Evolutionary conservation across 2,329 filamentous ascomycete species (phyloP).

Genomic region (Fusarium napiforme): DNA sequence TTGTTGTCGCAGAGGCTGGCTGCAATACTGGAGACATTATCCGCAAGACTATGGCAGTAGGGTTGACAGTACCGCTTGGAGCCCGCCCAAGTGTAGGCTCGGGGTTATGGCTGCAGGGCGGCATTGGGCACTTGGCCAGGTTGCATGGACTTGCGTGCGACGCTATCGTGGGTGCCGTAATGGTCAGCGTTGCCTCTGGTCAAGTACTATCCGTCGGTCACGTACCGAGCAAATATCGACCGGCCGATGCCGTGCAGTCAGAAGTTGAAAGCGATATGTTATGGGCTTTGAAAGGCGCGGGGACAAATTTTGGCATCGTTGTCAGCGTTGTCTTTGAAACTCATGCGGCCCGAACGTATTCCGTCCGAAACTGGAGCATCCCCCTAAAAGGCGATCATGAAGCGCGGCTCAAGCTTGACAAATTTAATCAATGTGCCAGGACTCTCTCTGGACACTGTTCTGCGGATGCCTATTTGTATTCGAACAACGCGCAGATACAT

Average conservation of each 20-base stretch:
- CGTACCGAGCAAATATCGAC: slow-evolving; percentile 59
- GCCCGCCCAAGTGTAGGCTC: slow-evolving; percentile 71
- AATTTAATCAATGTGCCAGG: slow-evolving; percentile 54
- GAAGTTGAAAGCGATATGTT: slow-evolving; percentile 61
- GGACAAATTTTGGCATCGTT: slow-evolving; percentile 69
- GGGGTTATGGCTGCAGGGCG: slow-evolving; percentile 72
- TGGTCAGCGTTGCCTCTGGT: slow-evolving; percentile 63
- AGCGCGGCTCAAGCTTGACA: slow-evolving; percentile 50
- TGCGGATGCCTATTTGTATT: slow-evolving; percentile 67
- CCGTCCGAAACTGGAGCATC: slow-evolving; percentile 54
- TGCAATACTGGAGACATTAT: slow-evolving; percentile 68
- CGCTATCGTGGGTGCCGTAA: slow-evolving; percentile 66
- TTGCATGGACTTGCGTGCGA: slow-evolving; percentile 69
- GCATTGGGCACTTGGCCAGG: slow-evolving; percentile 68
- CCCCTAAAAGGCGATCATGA: slow-evolving; percentile 44
- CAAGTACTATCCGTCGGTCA: slow-evolving; percentile 60
- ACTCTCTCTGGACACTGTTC: slow-evolving; percentile 57
- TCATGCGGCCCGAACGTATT: slow-evolving; percentile 54
- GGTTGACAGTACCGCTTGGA: slow-evolving; percentile 68
- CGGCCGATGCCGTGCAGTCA: slow-evolving; percentile 53
- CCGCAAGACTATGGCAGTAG: slow-evolving; percentile 55
- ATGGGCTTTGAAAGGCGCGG: slow-evolving; percentile 69
- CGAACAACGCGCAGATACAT: slow-evolving; percentile 55
- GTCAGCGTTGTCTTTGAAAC: slow-evolving; percentile 63
- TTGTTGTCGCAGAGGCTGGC: slow-evolving; percentile 65